phyloP scores from a whole-genome alignment of 106 monocot genomes.

The Dendrobium chrysotoxum region DNA sequence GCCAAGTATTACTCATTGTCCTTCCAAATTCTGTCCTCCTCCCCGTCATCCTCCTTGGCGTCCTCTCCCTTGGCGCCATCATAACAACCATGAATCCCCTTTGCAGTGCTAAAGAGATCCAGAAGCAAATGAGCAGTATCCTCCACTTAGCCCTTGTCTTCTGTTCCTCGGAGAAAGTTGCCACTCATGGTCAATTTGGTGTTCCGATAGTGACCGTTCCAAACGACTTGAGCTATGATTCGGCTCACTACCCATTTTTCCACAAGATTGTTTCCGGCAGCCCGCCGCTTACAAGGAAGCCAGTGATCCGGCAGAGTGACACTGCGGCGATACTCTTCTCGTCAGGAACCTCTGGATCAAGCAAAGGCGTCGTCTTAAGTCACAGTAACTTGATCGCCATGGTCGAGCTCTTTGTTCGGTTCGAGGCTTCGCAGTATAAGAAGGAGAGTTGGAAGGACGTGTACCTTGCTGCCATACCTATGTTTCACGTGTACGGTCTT shows the following conservation, averaged over 20 bases:
- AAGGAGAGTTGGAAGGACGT: constrained; percentile 34
- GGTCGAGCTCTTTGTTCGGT: constrained; percentile 63
- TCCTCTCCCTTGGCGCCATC: constrained; percentile 48
- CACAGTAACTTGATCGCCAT: constrained; percentile 59
- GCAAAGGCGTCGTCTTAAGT: constrained; percentile 56
- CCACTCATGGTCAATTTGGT: constrained; percentile 9
- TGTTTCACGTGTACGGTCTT: constrained; percentile 81
- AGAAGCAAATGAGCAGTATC: constrained; percentile 10
- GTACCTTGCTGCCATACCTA: constrained; percentile 59
- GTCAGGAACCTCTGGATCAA: constrained; percentile 64
- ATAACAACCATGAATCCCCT: constrained; percentile 49
- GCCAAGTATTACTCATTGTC: constrained; percentile 47
- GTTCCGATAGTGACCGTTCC: constrained; percentile 30
- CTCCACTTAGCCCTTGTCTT: constrained; percentile 12
- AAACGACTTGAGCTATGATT: constrained; percentile 16
- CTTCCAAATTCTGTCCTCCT: constrained; percentile 53
- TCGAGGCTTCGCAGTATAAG: constrained; percentile 47
- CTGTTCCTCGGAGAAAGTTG: constrained; percentile 11
- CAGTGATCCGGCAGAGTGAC: constrained; percentile 42
- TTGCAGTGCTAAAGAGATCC: constrained; percentile 38
- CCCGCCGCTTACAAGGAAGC: constrained; percentile 10
- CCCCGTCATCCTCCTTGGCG: constrained; percentile 49
- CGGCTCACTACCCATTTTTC: constrained; percentile 21
- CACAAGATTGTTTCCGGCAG: constrained; percentile 6
- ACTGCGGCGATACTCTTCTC: constrained; percentile 54